phyloP scores from a whole-genome alignment of 495 filamentous ascomycete genomes.

The Neurospora africana region DNA sequence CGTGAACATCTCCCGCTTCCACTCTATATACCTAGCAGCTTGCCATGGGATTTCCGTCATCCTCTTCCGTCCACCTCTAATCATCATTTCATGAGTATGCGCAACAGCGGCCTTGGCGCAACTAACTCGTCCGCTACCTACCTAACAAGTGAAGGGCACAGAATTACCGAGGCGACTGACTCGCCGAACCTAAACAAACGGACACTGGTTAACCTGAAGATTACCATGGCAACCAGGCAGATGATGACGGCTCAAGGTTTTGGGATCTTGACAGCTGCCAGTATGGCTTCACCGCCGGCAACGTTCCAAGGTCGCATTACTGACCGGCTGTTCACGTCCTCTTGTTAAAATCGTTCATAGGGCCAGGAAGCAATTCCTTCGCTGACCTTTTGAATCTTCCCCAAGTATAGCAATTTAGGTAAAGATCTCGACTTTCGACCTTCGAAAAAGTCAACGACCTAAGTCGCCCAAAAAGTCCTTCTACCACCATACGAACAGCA shows the following conservation, averaged over 20 bases:
- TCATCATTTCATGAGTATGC: background rate
- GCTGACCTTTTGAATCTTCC: background rate
- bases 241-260: background rate
- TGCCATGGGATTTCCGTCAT: background rate
- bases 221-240: background rate
- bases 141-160: background rate
- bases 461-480: too few relatives aligned
- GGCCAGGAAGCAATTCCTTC: background rate
- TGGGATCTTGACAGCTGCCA: background rate
- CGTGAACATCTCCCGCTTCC: background rate
- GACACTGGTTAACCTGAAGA: background rate
- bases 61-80: background rate
- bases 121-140: background rate
- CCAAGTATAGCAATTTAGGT: too few relatives aligned
- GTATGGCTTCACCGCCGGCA: background rate
- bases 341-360: rapidly evolving
- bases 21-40: background rate
- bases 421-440: too few relatives aligned
- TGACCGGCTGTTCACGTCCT: background rate
- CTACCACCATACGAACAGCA: too few relatives aligned
- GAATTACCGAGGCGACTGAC: background rate
- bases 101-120: background rate
- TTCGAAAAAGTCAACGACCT: too few relatives aligned
- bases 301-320: background rate
- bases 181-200: background rate